Percentiles rank a stretch among this genome's conserved stretches.
Evolutionary conservation across 2,329 filamentous ascomycete species (phyloP).

Genomic region (Purpureocillium lavendulum): DNA sequence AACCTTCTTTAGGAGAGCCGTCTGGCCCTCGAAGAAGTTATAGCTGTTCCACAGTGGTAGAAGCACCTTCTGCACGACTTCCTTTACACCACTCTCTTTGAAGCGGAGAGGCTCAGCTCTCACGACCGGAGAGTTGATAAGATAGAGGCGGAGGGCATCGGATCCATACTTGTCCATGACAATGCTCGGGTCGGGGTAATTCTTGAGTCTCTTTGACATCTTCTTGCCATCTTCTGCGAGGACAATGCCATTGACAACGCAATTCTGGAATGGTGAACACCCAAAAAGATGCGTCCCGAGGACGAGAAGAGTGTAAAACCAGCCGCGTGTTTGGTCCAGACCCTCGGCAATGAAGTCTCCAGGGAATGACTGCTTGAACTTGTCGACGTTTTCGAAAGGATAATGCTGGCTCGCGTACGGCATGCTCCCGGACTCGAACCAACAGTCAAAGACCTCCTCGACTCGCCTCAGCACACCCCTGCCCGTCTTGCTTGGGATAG

Average conservation of each 20-base stretch:
- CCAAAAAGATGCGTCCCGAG: constrained; percentile 83
- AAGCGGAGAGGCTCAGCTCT: constrained; percentile 85
- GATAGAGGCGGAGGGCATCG: constrained; percentile 85
- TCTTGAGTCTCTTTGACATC: constrained; percentile 96
- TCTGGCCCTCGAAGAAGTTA: constrained; percentile 91
- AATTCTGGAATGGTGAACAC: constrained; percentile 83
- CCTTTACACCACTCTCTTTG: constrained; percentile 87
- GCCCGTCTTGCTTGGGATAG: constrained; percentile 82
- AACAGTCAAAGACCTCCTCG: constrained; percentile 91
- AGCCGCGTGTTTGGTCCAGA: constrained; percentile 86
- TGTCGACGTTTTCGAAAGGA: constrained; percentile 80
- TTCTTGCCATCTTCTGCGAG: constrained; percentile 94
- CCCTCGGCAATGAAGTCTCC: constrained; percentile 94
- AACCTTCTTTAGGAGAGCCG: constrained; percentile 77
- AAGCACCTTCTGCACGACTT: constrained; percentile 86
- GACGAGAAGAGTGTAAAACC: constrained; percentile 92
- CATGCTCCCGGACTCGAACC: constrained; percentile 96
- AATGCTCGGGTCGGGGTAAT: constrained; percentile 80
- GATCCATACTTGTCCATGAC: constrained; percentile 86
- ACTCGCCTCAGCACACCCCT: constrained; percentile 75
- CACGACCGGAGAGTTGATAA: constrained; percentile 95
- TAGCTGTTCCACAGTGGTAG: constrained; percentile 94
- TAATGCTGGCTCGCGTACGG: constrained; percentile 88
- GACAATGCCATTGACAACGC: constrained; percentile 92
- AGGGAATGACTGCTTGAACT: constrained; percentile 74